These are phyloP conservation scores for Neofusicoccum sp. DNA, from an alignment of 2,329 filamentous ascomycete species.

Conservation along the genomic window DNA sequence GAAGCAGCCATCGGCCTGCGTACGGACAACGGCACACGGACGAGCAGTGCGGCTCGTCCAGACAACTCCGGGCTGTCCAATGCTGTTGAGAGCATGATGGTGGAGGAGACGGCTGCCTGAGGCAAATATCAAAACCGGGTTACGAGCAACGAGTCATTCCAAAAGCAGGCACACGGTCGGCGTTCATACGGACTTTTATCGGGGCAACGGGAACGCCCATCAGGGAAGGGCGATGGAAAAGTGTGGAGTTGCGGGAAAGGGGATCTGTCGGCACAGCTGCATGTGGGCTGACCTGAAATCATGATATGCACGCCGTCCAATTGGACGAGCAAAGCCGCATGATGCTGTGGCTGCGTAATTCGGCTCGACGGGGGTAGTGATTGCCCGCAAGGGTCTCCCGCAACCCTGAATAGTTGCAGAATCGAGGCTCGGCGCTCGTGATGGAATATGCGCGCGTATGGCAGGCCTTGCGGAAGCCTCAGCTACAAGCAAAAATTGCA, in stretches of 20 bases:
- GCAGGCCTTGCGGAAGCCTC: background rate
- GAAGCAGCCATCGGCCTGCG: slow-evolving; percentile 74
- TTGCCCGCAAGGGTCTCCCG: background rate
- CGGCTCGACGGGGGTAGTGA: background rate
- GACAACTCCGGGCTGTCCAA: slow-evolving; percentile 14
- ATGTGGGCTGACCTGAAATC: background rate
- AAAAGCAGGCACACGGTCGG: slow-evolving; percentile 5
- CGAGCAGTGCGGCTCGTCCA: slow-evolving; percentile 24
- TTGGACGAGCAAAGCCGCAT: background rate
- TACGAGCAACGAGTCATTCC: background rate
- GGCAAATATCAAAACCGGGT: background rate
- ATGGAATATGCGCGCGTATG: background rate
- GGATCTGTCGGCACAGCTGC: slow-evolving; percentile 3
- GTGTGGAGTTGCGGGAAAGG: slow-evolving; percentile 5
- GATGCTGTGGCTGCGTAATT: background rate
- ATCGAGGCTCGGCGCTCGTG: background rate
- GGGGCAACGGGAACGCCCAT: slow-evolving; percentile 3
- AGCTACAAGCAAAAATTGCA: too few species aligned
- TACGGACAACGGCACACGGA: slow-evolving; percentile 62
- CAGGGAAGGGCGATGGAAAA: background rate
- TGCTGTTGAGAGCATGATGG: slow-evolving; percentile 11
- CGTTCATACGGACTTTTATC: slow-evolving; percentile 14
- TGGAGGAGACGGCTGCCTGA: slow-evolving; percentile 12
- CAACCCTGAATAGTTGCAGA: background rate
- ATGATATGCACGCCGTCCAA: background rate